These are phyloP conservation scores for Starmera stellimalicola DNA, from an alignment of 1,139 yeast species.

Conservation along the genomic window DNA sequence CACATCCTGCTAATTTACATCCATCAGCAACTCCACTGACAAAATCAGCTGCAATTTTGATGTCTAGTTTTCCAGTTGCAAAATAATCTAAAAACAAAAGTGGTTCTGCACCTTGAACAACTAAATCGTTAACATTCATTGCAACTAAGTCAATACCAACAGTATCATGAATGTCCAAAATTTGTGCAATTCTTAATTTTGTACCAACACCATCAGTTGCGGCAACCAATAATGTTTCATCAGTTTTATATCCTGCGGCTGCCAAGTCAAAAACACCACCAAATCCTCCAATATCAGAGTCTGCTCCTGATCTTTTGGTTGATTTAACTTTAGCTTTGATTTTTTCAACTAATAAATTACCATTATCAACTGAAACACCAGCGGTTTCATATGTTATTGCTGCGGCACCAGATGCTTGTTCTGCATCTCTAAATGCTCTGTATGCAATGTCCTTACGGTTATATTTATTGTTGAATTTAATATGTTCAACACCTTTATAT, in stretches of 20 bases:
- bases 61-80: slow-evolving; percentile 89
- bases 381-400: slow-evolving; percentile 81
- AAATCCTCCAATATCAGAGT: slow-evolving; percentile 97
- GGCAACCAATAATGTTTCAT: slow-evolving; percentile 78
- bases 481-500: slow-evolving; percentile 72
- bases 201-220: slow-evolving; percentile 99
- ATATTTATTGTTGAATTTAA: slow-evolving; percentile 66
- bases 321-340: slow-evolving; percentile 88
- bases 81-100: slow-evolving; percentile 90
- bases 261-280: slow-evolving; percentile 93
- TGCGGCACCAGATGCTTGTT: neutral
- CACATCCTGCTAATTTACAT: slow-evolving; percentile 92
- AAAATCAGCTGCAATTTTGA: slow-evolving; percentile 75
- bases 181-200: slow-evolving; percentile 89
- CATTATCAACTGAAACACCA: slow-evolving; percentile 96
- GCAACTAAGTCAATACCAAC: slow-evolving; percentile 98
- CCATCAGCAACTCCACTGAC: slow-evolving; percentile 96
- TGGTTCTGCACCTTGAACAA: slow-evolving; percentile 99
- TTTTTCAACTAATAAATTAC: slow-evolving; percentile 80
- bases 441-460: slow-evolving; percentile 93
- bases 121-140: slow-evolving; percentile 95
- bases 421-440: slow-evolving; percentile 70
- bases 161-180: slow-evolving; percentile 79
- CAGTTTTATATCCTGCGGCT: slow-evolving; percentile 70
- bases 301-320: slow-evolving; percentile 95